Base-by-base conservation (phyloP, 345 rosid genomes). In the Lepidium sativum region DNA sequence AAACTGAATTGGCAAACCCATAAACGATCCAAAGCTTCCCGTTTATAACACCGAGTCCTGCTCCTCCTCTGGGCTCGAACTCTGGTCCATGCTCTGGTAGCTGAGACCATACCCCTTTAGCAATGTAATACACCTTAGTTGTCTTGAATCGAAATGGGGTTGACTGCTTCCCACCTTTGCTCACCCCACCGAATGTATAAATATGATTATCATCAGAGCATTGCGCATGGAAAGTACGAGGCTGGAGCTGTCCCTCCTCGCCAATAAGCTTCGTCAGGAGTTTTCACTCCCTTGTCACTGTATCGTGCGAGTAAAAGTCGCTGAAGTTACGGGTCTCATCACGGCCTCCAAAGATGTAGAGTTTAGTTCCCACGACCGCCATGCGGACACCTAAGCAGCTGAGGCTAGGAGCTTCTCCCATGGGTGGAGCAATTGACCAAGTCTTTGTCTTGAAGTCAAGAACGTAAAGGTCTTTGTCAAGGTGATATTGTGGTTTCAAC, bases 331-430 rank as follows among this genome's bases (percentile, higher is more conserved):
- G 18, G 17, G n/a, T n/a, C 9, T 25, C 40, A 31, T 54, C 37
- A 8, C 59, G 59, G 23, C 59, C 59, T n/a, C 59, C 59, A n/a
- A 54, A 54, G n/a, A 54, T 11, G 32, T 54, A 54, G 18, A 54
- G 9, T 16, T 15, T 54, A 4, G 21, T 15, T 29, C 59, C 59
- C 9, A 32, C 18, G 34, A 34, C 34, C 34, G 7, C 18, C 59
- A 54, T 54, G 13, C 38, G 20, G 4, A 34, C 12, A 5, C 59
- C 59, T 20, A 48, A 20, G 37, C 11, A n/a, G 9, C 18, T 29
- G 12, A 34, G 6, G 11, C 6, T 8, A 33, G 37, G 37, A 5
- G 37, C 37, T 25, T 25, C 29, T 35, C 63, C 63, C 0, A 17
- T 58, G 6, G 63, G 13, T 8, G 31, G 32, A 20, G 48, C 63